phyloP scores from a whole-genome alignment of 2,329 filamentous ascomycete genomes.

The Ophiostoma perfectum region DNA sequence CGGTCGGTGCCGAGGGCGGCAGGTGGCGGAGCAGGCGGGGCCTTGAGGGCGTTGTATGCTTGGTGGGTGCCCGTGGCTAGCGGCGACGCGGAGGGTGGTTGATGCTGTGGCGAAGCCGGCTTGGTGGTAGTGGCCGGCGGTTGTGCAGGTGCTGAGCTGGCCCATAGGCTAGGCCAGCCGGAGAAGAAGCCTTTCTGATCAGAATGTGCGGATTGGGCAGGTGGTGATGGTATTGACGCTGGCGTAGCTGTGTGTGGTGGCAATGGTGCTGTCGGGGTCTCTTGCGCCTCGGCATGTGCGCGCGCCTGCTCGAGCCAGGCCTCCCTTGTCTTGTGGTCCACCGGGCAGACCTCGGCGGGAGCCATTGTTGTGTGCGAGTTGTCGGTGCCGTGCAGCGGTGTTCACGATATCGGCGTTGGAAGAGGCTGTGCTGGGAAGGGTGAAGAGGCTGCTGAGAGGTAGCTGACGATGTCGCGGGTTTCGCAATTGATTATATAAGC shows the following conservation, averaged over 20 bases:
- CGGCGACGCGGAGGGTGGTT: neutral
- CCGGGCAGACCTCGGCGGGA: constrained; percentile 56
- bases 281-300: constrained; percentile 37
- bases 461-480: too few species aligned
- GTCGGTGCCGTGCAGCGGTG: neutral
- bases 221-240: constrained; percentile 30
- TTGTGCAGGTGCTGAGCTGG: neutral
- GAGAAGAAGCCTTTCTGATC: constrained; percentile 13
- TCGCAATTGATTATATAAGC: too few species aligned
- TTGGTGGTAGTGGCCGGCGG: neutral
- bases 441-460: too few species aligned
- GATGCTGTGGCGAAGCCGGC: constrained; percentile 33
- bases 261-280: constrained; percentile 26
- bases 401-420: neutral
- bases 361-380: neutral
- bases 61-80: constrained; percentile 1
- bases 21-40: constrained; percentile 22
- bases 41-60: constrained; percentile 7
- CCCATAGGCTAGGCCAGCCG: constrained; percentile 22
- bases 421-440: neutral
- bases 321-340: constrained; percentile 83
- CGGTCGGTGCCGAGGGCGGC: constrained; percentile 57
- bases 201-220: neutral
- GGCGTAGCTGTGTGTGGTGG: constrained; percentile 8
- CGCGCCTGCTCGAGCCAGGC: constrained; percentile 73